phyloP scores from a whole-genome alignment of 345 rosid genomes.

The Eucalyptus marginata region DNA sequence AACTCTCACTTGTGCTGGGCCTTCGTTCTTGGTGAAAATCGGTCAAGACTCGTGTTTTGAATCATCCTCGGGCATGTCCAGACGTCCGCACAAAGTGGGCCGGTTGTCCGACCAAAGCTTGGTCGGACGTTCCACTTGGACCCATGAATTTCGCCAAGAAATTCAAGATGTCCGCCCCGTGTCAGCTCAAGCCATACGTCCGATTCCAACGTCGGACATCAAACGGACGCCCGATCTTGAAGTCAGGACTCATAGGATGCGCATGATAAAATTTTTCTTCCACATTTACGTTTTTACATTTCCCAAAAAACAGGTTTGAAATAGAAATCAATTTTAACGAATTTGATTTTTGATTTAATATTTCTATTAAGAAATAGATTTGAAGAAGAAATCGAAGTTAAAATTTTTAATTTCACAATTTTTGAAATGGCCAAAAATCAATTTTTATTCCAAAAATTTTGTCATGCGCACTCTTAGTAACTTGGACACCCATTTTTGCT shows the following conservation, averaged over 20 bases:
- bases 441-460: no score
- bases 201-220: neutral
- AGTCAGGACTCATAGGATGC: no score
- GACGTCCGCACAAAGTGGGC: neutral
- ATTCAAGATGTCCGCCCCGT: neutral
- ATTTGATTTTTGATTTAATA: no score
- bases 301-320: no score
- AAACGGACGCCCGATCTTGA: neutral
- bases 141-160: neutral
- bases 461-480: no score
- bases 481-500: neutral
- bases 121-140: neutral
- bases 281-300: no score
- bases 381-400: no score
- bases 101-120: neutral
- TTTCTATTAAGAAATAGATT: no score
- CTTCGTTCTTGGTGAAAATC: neutral
- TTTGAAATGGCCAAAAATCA: no score
- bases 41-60: neutral
- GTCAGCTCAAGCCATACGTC: neutral
- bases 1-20: neutral
- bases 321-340: no score
- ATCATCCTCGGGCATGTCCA: neutral
- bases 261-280: no score
- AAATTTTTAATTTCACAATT: no score